A percentile compares a stretch with the other conserved stretches of the same genome.
These are phyloP conservation scores for Hymenoscyphus occultus DNA, from an alignment of 2,329 filamentous ascomycete species.

Conservation along the genomic window DNA sequence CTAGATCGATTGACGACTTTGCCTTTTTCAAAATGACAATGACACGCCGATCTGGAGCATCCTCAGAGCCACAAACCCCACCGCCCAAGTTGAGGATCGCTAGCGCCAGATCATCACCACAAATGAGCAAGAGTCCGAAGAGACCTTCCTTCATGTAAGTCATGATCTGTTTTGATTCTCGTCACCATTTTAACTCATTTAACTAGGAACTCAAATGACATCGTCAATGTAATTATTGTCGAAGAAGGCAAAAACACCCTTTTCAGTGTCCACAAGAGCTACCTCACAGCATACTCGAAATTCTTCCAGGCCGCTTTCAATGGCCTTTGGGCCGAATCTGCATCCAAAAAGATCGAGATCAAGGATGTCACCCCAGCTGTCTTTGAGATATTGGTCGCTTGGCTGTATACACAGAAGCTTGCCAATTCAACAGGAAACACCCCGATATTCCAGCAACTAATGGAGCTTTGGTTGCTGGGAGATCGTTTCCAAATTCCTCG, in stretches of 20 bases:
- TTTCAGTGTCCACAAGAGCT: conserved; percentile 16
- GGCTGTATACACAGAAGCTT: conserved; percentile 3
- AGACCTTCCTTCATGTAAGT: conserved; percentile 1
- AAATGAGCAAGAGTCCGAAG: background rate
- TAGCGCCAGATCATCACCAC: background rate
- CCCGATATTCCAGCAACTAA: background rate
- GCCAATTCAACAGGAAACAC: background rate
- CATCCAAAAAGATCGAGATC: background rate
- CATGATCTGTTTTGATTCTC: background rate
- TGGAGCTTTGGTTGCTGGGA: conserved; percentile 1
- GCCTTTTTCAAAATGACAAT: background rate
- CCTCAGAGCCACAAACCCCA: background rate
- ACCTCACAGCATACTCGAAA: conserved; percentile 13
- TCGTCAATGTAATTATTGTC: background rate
- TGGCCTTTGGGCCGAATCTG: conserved; percentile 8
- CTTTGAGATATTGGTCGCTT: background rate
- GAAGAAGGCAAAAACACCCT: background rate
- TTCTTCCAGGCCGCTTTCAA: conserved; percentile 19
- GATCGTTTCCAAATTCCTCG: background rate
- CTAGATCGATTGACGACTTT: no score
- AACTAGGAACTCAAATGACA: background rate
- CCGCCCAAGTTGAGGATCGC: background rate
- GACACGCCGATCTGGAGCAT: background rate
- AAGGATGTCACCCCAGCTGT: background rate
- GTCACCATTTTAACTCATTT: background rate